Evolutionary conservation across 2,329 filamentous ascomycete species (phyloP), one percentile per base, ranked within the genome.

Genomic region (Keithomyces neogunnii): DNA sequence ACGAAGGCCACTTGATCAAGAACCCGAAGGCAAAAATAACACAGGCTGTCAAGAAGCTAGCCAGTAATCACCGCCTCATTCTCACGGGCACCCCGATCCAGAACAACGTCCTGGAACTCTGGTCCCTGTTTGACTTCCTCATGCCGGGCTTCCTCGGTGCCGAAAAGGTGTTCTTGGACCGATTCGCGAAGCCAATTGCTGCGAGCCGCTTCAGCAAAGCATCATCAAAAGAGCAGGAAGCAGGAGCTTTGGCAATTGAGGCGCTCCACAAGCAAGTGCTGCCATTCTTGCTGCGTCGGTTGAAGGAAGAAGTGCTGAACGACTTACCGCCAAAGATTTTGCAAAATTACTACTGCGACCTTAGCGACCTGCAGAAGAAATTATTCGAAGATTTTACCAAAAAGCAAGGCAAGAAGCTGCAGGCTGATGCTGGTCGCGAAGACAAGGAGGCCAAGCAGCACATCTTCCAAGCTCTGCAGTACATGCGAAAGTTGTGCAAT

Each of bases 401-500:
- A 77, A 95, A 90, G 59, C 92, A 99, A 66, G 85, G 89, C 63
- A 95, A 90, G 69, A 87, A 89, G 56, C 80, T 99, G 35, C 83
- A 88, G 43, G 83, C 89, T 32, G 89, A 95, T 64, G 89, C 92
- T 10, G 85, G 86, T 11, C 84, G 84, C 31, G 84, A 87, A 31
- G 92, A 96, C 63, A 95, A 95, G 66, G 89, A 95, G 56, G 85
- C 90, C 58, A 99, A 99, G 68, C 88, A 95, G 66, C 93, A 99
- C 68, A 99, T 99, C 59, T 99, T 99, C 86, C 92, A 97, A 67
- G 93, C 95, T 3, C 72, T 99, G 44, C 95, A 99, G 66, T 99
- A 99, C 71, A 99, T 99, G 95, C 89, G 95, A 55, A 97, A 97
- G 72, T 81, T 99, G 5, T 99, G 93, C 78, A 99, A 99, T 66